phyloP scores from a whole-genome alignment of 2,329 filamentous ascomycete species.

The Beauveria pseudobassiana region DNA sequence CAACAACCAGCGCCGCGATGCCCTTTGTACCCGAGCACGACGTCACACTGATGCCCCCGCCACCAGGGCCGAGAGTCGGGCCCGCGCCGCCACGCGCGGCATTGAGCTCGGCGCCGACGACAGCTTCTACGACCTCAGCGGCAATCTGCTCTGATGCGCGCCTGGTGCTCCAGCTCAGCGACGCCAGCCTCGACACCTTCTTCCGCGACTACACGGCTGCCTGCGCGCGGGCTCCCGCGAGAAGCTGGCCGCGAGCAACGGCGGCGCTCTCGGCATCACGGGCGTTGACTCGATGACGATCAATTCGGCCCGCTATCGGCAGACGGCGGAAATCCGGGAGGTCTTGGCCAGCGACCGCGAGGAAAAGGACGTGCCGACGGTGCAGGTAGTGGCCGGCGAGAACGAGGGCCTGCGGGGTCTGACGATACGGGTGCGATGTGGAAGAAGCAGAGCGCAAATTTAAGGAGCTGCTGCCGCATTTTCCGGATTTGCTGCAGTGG shows the following conservation, averaged over 20 bases:
- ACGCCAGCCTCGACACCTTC: not conserved
- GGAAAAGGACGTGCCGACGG: not conserved
- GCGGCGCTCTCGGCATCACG: not conserved
- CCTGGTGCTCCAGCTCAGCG: not conserved
- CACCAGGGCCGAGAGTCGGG: conserved; percentile 1
- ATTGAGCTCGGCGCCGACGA: conserved; percentile 6
- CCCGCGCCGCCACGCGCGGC: not conserved
- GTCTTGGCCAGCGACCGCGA: not conserved
- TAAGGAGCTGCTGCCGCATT: not conserved
- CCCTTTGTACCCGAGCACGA: not conserved
- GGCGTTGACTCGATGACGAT: not conserved
- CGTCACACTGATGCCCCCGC: not conserved
- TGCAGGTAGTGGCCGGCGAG: conserved; percentile 1
- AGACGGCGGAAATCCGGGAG: not conserved
- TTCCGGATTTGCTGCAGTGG: not conserved
- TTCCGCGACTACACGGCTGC: not conserved
- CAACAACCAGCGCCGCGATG: not conserved
- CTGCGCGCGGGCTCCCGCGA: not conserved
- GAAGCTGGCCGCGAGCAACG: not conserved
- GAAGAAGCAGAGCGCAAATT: not conserved
- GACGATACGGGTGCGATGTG: conserved; percentile 1
- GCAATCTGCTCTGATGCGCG: not conserved
- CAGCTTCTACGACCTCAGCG: not conserved
- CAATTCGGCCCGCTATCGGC: not conserved
- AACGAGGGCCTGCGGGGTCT: not conserved